Evolutionary conservation across 2,329 filamentous ascomycete species (phyloP).

Genomic region (Scytalidium lignicola): DNA sequence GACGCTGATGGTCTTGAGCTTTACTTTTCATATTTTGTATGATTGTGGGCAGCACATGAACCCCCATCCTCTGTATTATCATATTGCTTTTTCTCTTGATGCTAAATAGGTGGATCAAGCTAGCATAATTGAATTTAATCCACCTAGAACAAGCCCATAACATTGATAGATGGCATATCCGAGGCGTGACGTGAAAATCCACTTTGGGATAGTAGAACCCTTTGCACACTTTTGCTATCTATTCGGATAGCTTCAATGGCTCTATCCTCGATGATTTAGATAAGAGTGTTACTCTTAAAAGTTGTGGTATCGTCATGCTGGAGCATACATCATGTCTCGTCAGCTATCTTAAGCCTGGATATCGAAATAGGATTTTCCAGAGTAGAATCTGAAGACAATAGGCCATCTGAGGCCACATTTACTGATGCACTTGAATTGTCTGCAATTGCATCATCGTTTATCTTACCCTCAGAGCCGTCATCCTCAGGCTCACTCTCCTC

Average conservation of each 20-base stretch:
- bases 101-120: neutral
- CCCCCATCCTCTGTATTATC: neutral
- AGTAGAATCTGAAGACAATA: neutral
- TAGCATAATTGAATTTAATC: neutral
- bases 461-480: conserved; percentile 26
- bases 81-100: neutral
- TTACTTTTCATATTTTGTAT: neutral
- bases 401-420: neutral
- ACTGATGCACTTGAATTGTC: neutral
- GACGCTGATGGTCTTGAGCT: neutral
- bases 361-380: conserved; percentile 12
- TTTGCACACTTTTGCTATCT: too few species aligned
- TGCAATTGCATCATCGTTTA: conserved; percentile 18
- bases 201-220: too few species aligned
- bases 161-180: too few species aligned
- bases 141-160: neutral
- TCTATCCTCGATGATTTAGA: too few species aligned
- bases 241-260: too few species aligned
- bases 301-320: too few species aligned
- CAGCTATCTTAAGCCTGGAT: conserved; percentile 19
- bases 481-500: conserved; percentile 27
- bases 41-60: neutral
- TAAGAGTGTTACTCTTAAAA: too few species aligned
- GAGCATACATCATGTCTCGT: conserved; percentile 23
- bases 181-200: too few species aligned